Percentiles rank a stretch among this genome's conserved stretches.
Conservation (phyloP, 805 yeast species). For the Wickerhamiella musiphila region DNA sequence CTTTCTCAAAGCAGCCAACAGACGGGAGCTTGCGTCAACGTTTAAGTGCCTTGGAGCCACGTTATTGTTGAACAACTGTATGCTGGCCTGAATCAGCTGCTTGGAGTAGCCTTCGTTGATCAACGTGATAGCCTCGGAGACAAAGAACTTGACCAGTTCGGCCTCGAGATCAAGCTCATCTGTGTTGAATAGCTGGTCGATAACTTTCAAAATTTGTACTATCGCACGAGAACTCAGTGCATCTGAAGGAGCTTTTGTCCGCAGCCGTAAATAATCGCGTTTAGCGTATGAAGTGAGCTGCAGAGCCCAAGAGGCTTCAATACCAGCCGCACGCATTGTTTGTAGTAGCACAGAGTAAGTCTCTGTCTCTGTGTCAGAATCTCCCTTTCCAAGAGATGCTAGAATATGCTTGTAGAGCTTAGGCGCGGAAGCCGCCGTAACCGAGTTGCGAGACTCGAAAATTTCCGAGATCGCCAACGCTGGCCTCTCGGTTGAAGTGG, state of each 20-base stretch:
- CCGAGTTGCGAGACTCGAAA: too few species aligned
- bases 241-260: not conserved
- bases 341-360: not conserved
- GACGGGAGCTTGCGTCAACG: not conserved
- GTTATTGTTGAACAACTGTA: slow-evolving; percentile 5
- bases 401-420: too few species aligned
- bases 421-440: too few species aligned
- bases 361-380: too few species aligned
- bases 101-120: slow-evolving; percentile 5
- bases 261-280: not conserved
- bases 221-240: slow-evolving; percentile 9
- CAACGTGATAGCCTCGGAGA: slow-evolving; percentile 1
- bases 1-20: slow-evolving; percentile 1
- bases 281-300: not conserved
- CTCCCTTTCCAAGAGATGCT: too few species aligned
- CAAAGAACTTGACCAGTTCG: slow-evolving; percentile 2
- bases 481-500: too few species aligned
- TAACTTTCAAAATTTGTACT: slow-evolving; percentile 10
- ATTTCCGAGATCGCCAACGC: too few species aligned
- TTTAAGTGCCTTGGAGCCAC: slow-evolving; percentile 1
- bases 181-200: slow-evolving; percentile 7
- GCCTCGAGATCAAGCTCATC: slow-evolving; percentile 1
- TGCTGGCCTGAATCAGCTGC: slow-evolving; percentile 7
- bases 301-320: not conserved
- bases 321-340: not conserved